Evolutionary conservation across 192 early-diverging fungal genomes (phyloP).

Genomic region (Linderina pennispora): DNA sequence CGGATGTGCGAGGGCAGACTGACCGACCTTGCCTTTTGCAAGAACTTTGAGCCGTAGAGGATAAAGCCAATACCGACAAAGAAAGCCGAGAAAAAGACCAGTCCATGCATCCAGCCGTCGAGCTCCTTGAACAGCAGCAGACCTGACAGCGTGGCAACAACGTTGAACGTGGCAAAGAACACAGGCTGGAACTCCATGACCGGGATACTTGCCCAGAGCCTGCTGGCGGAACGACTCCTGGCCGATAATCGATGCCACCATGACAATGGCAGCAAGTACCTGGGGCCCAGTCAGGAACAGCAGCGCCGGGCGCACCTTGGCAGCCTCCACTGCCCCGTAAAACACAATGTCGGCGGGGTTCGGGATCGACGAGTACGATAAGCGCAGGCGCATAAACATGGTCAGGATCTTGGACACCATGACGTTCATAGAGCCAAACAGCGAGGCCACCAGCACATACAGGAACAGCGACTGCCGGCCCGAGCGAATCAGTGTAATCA

Average conservation of each 20-base stretch:
- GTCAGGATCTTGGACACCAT: constrained; percentile 46
- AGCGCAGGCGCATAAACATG: constrained; percentile 23
- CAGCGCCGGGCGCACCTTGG: constrained; percentile 4
- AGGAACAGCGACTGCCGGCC: constrained; percentile 30
- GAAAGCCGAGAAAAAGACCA: constrained; percentile 29
- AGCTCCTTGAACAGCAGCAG: constrained; percentile 43
- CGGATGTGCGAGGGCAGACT: constrained; percentile 39
- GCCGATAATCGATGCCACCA: constrained; percentile 34
- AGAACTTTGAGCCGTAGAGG: constrained; percentile 31
- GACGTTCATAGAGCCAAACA: constrained; percentile 46
- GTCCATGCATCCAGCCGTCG: constrained; percentile 19
- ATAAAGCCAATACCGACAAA: constrained; percentile 25
- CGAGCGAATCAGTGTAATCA: constrained; percentile 17
- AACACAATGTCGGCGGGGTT: constrained; percentile 35
- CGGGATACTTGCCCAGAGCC: constrained; percentile 41
- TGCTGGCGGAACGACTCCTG: constrained; percentile 46
- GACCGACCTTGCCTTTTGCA: constrained; percentile 28
- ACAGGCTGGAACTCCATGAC: constrained; percentile 47
- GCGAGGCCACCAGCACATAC: constrained; percentile 31
- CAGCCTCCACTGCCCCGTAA: constrained; percentile 22
- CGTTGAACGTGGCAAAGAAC: constrained; percentile 47
- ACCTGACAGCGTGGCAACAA: constrained; percentile 33
- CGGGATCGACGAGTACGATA: constrained; percentile 17
- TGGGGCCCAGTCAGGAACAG: constrained; percentile 15
- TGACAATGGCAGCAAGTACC: constrained; percentile 13